A percentile compares a stretch with the other conserved stretches of the same genome.
Evolutionary conservation across 371 early-diverging fungal genomes (phyloP).

Genomic region (Dinochytrium kinnereticum): DNA sequence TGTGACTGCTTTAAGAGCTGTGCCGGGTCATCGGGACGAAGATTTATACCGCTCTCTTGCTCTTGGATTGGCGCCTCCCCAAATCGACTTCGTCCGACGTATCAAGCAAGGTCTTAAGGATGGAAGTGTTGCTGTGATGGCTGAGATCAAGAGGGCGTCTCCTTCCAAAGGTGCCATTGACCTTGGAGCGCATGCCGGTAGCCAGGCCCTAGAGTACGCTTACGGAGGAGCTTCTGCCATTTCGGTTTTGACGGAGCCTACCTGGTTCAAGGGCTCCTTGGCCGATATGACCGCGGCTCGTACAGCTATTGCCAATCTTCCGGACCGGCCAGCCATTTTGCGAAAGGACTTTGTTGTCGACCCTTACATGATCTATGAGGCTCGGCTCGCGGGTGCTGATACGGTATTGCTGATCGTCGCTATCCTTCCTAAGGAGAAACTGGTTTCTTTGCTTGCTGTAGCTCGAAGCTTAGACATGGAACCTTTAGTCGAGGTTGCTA

Average conservation of each 20-base stretch:
- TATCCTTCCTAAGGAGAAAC: constrained; percentile 73
- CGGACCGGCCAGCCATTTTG: constrained; percentile 88
- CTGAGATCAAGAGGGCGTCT: constrained; percentile 97
- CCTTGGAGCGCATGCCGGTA: constrained; percentile 78
- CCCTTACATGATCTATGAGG: constrained; percentile 93
- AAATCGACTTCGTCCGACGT: constrained; percentile 77
- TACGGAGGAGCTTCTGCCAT: constrained; percentile 89
- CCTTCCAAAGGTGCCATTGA: constrained; percentile 95
- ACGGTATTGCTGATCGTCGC: constrained; percentile 95
- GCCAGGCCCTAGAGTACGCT: constrained; percentile 85
- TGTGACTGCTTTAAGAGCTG: constrained; percentile 68
- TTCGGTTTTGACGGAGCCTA: constrained; percentile 96
- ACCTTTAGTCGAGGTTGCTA: constrained; percentile 97
- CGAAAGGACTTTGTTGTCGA: constrained; percentile 97
- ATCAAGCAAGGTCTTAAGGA: constrained; percentile 44
- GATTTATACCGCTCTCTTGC: constrained; percentile 74
- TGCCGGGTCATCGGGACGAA: constrained; percentile 74
- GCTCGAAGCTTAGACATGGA: constrained; percentile 88
- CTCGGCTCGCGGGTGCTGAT: constrained; percentile 88
- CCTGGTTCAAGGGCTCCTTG: constrained; percentile 94
- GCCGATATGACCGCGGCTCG: constrained; percentile 89
- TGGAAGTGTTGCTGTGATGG: constrained; percentile 74
- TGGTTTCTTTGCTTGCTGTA: constrained; percentile 69
- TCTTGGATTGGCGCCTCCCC: constrained; percentile 75
- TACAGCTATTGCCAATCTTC: constrained; percentile 62